A percentile compares a stretch with the other conserved stretches of the same genome.
Conservation (phyloP, 2,329 filamentous ascomycete genomes). For the Clonostachys sp. region DNA sequence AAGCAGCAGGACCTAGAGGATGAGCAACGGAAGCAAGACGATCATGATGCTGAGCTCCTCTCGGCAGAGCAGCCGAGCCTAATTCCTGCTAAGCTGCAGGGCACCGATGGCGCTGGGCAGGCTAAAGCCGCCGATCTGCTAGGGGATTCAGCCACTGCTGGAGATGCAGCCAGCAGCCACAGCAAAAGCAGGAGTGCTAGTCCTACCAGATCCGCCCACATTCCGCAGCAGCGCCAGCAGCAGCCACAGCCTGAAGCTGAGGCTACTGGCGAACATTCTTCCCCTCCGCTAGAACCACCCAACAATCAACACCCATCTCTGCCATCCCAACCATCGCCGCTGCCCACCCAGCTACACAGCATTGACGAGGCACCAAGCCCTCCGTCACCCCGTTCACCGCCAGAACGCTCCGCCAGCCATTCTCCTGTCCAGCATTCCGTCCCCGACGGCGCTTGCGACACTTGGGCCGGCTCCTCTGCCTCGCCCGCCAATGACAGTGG, state of each 20-base stretch:
- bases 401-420: too few relatives aligned
- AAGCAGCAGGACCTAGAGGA: too few relatives aligned
- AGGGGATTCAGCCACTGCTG: too few relatives aligned
- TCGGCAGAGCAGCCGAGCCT: too few relatives aligned
- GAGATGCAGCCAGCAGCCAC: not conserved
- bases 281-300: conserved; percentile 4
- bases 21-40: too few relatives aligned
- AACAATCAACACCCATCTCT: not conserved
- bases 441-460: not conserved
- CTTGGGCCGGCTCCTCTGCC: not conserved
- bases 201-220: conserved; percentile 1
- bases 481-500: too few relatives aligned
- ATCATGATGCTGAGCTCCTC: too few relatives aligned
- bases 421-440: not conserved
- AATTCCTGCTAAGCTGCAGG: too few relatives aligned
- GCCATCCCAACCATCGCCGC: not conserved
- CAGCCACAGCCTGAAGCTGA: not conserved
- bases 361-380: conserved; percentile 5
- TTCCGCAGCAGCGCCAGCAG: not conserved
- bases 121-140: too few relatives aligned
- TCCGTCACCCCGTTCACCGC: not conserved
- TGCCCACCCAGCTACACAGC: conserved; percentile 5
- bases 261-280: conserved; percentile 3
- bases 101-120: too few relatives aligned
- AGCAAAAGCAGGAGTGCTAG: not conserved